Base-by-base conservation (phyloP, 176 grass and related monocot species). In the Rhynchospora tenuis region DNA sequence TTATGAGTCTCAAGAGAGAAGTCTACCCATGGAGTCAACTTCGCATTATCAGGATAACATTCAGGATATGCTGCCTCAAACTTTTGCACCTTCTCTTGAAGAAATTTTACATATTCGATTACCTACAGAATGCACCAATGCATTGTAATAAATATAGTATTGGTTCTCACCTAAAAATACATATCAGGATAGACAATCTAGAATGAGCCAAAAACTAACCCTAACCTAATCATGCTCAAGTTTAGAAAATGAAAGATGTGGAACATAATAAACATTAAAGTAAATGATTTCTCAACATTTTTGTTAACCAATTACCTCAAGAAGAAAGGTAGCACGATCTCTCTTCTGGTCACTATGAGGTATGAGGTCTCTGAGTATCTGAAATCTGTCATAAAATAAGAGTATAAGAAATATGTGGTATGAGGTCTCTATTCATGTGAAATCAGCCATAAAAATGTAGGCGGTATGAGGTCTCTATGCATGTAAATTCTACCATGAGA, bases 71-170 rank as follows among this genome's bases (percentile, higher is more conserved):
- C 66, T 64, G 80, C 16, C 43, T 93, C 91, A 31, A 84, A 82
- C 44, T 88, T 93, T 72, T 90, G 88, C 66, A 72, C 88, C 79
- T 88, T 93, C 81, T 93, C 91, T 86, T 93, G 91, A 79, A 93
- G 86, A 59, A 90, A 90, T 57, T 93, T 93, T 66, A 88, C 73
- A 70, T 93, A 93, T 81, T 93, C 91, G 47, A 90, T 88, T 73
- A 88, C 91, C 91, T 93, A 83, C 26, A 79, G 27, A 73, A 58
- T 48, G 19, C 12, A 76, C 38, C 38, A 48, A 62, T 14, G 27
- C 12, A 6, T 81, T 56, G 38, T 81, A 43, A 81, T 81, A 81
- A 24, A 82, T 82, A 63, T 66, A 17, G 44, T 52, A 82, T 4
- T 66, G 19, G 45, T 65, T 82, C 19, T 28, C 9, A 82, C 7